A percentile compares a stretch with the other conserved stretches of the same genome.
These are phyloP conservation scores for Eimeria praecox DNA, from an alignment of 169 alveolate species.

Conservation along the genomic window DNA sequence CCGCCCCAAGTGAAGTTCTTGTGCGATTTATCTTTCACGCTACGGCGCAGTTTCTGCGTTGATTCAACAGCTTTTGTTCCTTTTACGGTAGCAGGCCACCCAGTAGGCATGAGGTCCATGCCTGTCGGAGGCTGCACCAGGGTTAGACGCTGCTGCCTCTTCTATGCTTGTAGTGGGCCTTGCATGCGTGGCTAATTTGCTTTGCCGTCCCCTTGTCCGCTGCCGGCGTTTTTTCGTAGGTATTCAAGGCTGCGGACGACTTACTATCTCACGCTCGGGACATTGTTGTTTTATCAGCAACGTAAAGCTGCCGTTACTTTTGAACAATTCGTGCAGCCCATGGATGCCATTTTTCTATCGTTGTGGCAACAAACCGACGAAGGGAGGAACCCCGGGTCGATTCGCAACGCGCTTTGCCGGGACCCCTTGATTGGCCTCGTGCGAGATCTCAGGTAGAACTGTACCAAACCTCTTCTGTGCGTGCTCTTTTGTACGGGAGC, in stretches of 20 bases:
- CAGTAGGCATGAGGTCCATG: neutral
- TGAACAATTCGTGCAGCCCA: conserved; percentile 91
- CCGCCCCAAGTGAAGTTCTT: neutral
- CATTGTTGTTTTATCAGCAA: conserved; percentile 89
- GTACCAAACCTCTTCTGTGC: conserved; percentile 19
- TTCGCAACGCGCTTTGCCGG: conserved; percentile 87
- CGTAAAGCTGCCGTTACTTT: conserved; percentile 83
- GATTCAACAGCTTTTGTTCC: neutral
- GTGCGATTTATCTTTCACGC: neutral
- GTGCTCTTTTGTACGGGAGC: neutral
- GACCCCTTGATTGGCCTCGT: conserved; percentile 93
- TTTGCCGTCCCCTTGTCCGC: neutral
- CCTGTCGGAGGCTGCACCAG: neutral
- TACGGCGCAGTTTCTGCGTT: neutral
- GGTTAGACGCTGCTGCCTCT: neutral
- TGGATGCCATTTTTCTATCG: conserved; percentile 85
- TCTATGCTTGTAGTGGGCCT: neutral
- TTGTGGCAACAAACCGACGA: conserved; percentile 87
- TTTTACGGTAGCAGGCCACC: neutral
- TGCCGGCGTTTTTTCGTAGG: conserved; percentile 34
- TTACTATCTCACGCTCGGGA: conserved; percentile 94
- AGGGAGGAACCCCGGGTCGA: conserved; percentile 83
- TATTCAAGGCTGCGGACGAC: conserved; percentile 94
- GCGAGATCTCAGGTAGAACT: conserved; percentile 93
- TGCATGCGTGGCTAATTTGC: neutral